Percentiles rank a stretch among this genome's conserved stretches.
These are phyloP conservation scores for Vaccinium myrtillus DNA, from an alignment of 148 eudicot genomes.

Conservation along the genomic window DNA sequence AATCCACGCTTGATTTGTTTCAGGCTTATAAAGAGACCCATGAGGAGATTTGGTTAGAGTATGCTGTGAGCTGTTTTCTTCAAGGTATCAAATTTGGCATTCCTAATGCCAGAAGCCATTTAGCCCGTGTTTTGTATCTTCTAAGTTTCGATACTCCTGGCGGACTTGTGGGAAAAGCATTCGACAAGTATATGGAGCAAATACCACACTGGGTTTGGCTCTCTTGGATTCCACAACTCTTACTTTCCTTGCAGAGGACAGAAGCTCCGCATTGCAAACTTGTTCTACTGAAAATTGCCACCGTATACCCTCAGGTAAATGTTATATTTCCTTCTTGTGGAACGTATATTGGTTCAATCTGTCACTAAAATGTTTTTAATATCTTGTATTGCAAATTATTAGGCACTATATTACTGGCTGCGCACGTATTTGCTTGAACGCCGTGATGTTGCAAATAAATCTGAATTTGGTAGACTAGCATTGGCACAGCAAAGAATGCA, in stretches of 20 bases:
- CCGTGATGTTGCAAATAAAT: conserved; percentile 93
- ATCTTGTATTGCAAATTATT: conserved; percentile 13
- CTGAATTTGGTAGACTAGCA: conserved; percentile 85
- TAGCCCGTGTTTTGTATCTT: conserved; percentile 94
- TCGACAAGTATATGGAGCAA: conserved; percentile 92
- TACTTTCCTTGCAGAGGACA: conserved; percentile 88
- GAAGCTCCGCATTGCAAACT: conserved; percentile 95
- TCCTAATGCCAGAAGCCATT: conserved; percentile 90
- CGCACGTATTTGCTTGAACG: conserved; percentile 98
- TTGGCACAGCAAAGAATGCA: conserved; percentile 96
- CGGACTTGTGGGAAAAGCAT: conserved; percentile 88
- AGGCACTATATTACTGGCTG: conserved; percentile 99
- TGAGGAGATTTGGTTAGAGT: conserved; percentile 96
- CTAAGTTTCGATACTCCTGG: conserved; percentile 94
- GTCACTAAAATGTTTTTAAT: neutral
- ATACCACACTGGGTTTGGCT: conserved; percentile 99
- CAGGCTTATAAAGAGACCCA: conserved; percentile 93
- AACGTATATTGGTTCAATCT: neutral
- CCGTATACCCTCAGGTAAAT: conserved; percentile 91
- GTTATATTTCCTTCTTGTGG: conserved; percentile 1
- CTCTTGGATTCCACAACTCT: conserved; percentile 96
- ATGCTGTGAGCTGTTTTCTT: conserved; percentile 95
- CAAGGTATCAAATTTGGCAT: conserved; percentile 96
- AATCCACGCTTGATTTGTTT: conserved; percentile 12
- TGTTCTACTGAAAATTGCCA: conserved; percentile 83